Percentiles rank a stretch among this genome's conserved stretches.
Conservation (phyloP, 2,329 filamentous ascomycete genomes). For the Phoma herbarum region DNA sequence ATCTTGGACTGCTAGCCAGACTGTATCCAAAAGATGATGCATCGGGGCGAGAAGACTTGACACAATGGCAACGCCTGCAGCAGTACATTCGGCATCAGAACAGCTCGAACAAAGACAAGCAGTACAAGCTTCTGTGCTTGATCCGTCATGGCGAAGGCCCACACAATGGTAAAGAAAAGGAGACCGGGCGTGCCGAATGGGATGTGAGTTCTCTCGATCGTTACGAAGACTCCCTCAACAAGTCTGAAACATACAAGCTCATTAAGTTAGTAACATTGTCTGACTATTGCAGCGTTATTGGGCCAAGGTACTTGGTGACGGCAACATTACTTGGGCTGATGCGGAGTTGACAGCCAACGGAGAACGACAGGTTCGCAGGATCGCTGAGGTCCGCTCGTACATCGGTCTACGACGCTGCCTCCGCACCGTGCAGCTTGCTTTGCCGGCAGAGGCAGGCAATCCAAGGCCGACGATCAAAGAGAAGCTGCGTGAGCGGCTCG, state of each 20-base stretch:
- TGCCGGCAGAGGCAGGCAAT: conserved; percentile 56
- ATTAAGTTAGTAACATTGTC: not conserved
- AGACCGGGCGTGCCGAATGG: conserved; percentile 72
- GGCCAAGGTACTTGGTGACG: conserved; percentile 58
- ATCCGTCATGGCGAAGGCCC: conserved; percentile 72
- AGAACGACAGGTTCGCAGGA: conserved; percentile 62
- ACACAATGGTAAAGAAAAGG: conserved; percentile 68
- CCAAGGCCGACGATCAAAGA: conserved; percentile 65
- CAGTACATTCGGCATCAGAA: conserved; percentile 65
- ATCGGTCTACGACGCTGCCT: conserved; percentile 63
- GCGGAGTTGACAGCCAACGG: conserved; percentile 61
- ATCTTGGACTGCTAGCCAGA: conserved; percentile 68
- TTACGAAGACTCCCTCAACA: not conserved
- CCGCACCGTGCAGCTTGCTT: conserved; percentile 68
- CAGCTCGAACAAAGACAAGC: conserved; percentile 50
- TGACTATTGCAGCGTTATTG: conserved; percentile 61
- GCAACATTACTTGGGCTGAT: not conserved
- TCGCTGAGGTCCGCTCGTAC: conserved; percentile 65
- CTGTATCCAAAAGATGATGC: conserved; percentile 62
- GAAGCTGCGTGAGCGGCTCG: conserved; percentile 67
- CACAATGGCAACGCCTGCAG: conserved; percentile 58
- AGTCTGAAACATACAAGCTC: not conserved
- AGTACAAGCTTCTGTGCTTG: conserved; percentile 71
- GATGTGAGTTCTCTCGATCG: conserved; percentile 57
- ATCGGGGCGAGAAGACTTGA: conserved; percentile 29